Base-by-base conservation (phyloP, 1,139 yeast species). In the Casaregolazyma suthepensis region DNA sequence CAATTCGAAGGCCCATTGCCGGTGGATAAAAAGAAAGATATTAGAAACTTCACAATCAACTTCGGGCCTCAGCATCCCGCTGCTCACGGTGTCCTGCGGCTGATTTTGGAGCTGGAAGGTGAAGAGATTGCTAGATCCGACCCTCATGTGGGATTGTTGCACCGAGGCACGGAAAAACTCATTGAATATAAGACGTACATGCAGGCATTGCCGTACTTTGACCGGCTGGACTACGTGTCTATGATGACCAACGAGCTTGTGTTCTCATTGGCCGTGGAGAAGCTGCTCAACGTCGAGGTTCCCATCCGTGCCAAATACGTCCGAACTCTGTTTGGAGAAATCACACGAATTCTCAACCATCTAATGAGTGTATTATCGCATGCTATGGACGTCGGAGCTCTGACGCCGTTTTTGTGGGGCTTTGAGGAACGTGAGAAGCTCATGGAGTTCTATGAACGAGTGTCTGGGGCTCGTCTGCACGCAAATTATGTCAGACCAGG, bases 41-140 rank as follows among this genome's bases (percentile, higher is more conserved):
- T 87, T 66, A 82, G 95, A 71, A 95, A 87, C 70, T 87, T 87
- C 74, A 87, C 96, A 52, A 83, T 88, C 69, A 88, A 87, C 73
- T 88, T 88, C 67, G 96, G 96, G 43, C 96, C 96, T 46, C 96
- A 87, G 73, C 96, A 87, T 76, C 96, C 96, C 35, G 96, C 96
- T 57, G 96, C 96, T 48, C 96, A 87, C 75, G 96, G 96, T 61
- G 96, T 87, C 73, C 77, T 87, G 75, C 81, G 96, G 68, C 77
- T 87, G 71, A 87, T 87, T 71, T 76, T 87, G 66, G 96, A 87
- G 74, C 78, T 88, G 61, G 87, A 86, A 66, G 96, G 96, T 61
- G 96, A 87, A 72, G 96, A 88, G 71, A 85, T 88, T 63, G 81
- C 87, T 55, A 79, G 96, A 64, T 79, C 93, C 6, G 96, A 87